These are phyloP conservation scores for Rhodomyrtus tomentosa DNA, from an alignment of 345 rosid species.

Conservation along the genomic window DNA sequence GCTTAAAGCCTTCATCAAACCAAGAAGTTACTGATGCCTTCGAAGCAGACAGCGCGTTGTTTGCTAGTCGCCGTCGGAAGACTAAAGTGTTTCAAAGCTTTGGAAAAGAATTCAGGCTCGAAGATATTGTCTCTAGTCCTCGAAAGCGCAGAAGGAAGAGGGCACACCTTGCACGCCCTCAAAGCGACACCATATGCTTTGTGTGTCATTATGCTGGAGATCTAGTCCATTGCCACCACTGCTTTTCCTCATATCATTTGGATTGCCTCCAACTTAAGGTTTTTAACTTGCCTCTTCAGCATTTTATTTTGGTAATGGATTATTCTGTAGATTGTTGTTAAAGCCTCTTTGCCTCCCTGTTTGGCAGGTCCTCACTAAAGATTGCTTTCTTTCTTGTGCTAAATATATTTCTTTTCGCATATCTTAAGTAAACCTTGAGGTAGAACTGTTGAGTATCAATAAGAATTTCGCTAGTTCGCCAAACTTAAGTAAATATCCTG, in stretches of 20 bases:
- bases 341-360: background rate
- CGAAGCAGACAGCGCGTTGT: background rate
- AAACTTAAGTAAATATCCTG: background rate
- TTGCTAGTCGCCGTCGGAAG: background rate
- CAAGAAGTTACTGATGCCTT: background rate
- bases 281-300: background rate
- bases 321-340: background rate
- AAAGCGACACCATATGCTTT: constrained; percentile 22
- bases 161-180: background rate
- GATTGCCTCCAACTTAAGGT: constrained; percentile 23
- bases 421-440: background rate
- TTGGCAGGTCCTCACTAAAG: background rate
- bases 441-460: background rate
- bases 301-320: background rate
- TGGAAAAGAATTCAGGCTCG: constrained; percentile 7
- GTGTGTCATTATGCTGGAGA: constrained; percentile 25
- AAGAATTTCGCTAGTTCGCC: background rate
- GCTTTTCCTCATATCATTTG: constrained; percentile 27
- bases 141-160: constrained; percentile 22
- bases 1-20: background rate
- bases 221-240: constrained; percentile 10
- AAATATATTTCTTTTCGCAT: background rate
- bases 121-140: constrained; percentile 17
- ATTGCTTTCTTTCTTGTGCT: background rate
- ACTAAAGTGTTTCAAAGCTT: constrained; percentile 2